Base-by-base conservation (phyloP, 345 rosid species). In the Gossypium rotundifolium region DNA sequence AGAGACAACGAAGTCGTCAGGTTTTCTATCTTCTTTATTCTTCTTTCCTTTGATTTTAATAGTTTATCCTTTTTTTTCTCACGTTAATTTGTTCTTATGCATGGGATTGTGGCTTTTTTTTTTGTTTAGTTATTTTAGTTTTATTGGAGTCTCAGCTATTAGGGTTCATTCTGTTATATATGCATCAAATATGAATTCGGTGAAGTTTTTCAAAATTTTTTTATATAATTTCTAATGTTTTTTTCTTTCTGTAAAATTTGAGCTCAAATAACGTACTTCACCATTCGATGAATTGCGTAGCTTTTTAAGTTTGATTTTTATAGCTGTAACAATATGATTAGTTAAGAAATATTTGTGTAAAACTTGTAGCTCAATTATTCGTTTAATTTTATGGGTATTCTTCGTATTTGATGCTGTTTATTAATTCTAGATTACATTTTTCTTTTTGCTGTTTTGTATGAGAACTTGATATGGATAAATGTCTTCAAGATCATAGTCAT, bases 1-100 rank as follows among this genome's bases (percentile, higher is more conserved):
- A 81, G 98, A 66, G 98, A 94, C 73, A 92, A 92, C 86, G 97
- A 94, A 88, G 98, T 94, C 80, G n/a, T 74, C 85, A 90, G 97
- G 97, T 89, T 78, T 68, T 70, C 67, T 74, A 46, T 66, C 51
- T 54, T 52, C 9, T 52, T 4, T 57, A 29, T 69, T 12, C 27
- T 45, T 7, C 3, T 18, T 23, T 22, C 20, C 42, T 29, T 68
- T 68, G 22, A 18, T 57, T 44, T 76, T 22, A 23, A 13, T 68
- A 53, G 11, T n/a, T 58, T 44, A 18, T 8, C 2, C 9, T 54
- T n/a, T 1, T n/a, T n/a, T 18, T 65, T 42, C 46, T 25, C 45
- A 11, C 40, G n/a, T 44, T 13, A 40, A 65, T 66, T 42, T 3
- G 11, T 61, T 38, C 55, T 42, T 5, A n/a, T 71, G 66, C 33